Percentiles rank a stretch among this genome's conserved stretches.
These are phyloP conservation scores for Trebouxiophyceae sp. DNA, from an alignment of 163 green algal species.

Conservation along the genomic window DNA sequence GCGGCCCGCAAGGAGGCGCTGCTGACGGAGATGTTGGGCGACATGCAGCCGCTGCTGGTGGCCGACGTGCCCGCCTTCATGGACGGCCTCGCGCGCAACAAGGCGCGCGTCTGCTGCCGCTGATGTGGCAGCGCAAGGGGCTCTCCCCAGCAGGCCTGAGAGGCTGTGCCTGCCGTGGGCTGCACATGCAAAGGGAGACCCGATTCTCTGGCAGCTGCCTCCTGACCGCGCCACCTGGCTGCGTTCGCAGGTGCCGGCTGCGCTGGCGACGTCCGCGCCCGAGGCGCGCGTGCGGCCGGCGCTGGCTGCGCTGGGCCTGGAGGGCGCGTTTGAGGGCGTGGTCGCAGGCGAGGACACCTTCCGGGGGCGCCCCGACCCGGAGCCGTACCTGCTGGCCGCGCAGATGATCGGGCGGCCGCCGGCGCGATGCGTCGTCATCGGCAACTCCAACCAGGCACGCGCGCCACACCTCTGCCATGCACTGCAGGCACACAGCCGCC, in stretches of 20 bases:
- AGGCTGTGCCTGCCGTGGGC: too few species aligned
- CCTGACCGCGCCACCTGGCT: neutral
- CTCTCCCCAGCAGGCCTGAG: too few species aligned
- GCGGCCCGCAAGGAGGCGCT: constrained; percentile 67
- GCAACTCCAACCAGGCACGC: constrained; percentile 43
- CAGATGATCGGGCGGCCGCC: constrained; percentile 68
- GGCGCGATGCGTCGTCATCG: constrained; percentile 83
- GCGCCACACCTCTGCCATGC: too few species aligned
- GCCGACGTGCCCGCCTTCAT: constrained; percentile 47
- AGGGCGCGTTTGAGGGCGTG: constrained; percentile 59
- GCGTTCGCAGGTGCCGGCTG: constrained; percentile 60
- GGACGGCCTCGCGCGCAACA: constrained; percentile 51
- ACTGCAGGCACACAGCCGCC: too few species aligned
- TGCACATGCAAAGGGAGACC: too few species aligned
- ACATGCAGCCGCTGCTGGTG: constrained; percentile 28
- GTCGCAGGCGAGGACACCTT: constrained; percentile 78
- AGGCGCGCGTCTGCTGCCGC: too few species aligned
- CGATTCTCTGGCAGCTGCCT: neutral
- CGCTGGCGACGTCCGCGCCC: constrained; percentile 52
- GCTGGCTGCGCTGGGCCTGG: constrained; percentile 47
- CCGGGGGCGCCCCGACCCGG: constrained; percentile 62
- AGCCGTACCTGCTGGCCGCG: constrained; percentile 51
- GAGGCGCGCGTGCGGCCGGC: constrained; percentile 42
- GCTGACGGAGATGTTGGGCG: constrained; percentile 46
- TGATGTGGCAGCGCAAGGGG: too few species aligned